Conservation (phyloP, 371 early-diverging fungal genomes). For the Lichtheimia hyalospora region DNA sequence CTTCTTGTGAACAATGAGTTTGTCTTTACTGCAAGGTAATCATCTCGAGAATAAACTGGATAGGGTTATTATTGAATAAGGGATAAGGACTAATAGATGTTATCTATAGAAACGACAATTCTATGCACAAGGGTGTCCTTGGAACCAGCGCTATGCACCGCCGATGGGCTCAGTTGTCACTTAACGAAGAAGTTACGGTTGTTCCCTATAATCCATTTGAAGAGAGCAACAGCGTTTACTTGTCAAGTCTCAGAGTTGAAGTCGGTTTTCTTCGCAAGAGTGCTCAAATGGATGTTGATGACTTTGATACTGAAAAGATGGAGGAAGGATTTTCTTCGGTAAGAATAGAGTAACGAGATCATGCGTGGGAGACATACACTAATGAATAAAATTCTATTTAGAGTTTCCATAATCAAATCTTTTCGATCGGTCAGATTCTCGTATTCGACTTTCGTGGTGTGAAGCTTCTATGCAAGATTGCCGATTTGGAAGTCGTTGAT, state of each 20-base stretch:
- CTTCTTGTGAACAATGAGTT: slow-evolving; percentile 73
- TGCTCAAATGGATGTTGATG: slow-evolving; percentile 49
- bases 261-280: slow-evolving; percentile 60
- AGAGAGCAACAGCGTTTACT: slow-evolving; percentile 61
- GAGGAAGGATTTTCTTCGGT: slow-evolving; percentile 66
- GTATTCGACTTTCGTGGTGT: slow-evolving; percentile 84
- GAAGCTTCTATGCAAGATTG: slow-evolving; percentile 62
- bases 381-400: background rate
- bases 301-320: slow-evolving; percentile 76
- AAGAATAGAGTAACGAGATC: slow-evolving; percentile 11
- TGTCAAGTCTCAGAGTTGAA: slow-evolving; percentile 74
- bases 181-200: slow-evolving; percentile 79
- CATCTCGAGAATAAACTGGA: background rate
- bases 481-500: slow-evolving; percentile 62
- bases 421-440: slow-evolving; percentile 67
- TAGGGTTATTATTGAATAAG: no score
- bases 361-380: background rate
- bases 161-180: slow-evolving; percentile 80
- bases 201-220: slow-evolving; percentile 70
- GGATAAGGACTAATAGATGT: no score
- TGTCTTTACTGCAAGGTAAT: slow-evolving; percentile 79
- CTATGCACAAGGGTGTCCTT: slow-evolving; percentile 59
- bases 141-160: slow-evolving; percentile 84
- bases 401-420: slow-evolving; percentile 77
- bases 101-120: slow-evolving; percentile 51